Conservation (phyloP, 495 filamentous ascomycete genomes). For the Xylaria grammica region DNA sequence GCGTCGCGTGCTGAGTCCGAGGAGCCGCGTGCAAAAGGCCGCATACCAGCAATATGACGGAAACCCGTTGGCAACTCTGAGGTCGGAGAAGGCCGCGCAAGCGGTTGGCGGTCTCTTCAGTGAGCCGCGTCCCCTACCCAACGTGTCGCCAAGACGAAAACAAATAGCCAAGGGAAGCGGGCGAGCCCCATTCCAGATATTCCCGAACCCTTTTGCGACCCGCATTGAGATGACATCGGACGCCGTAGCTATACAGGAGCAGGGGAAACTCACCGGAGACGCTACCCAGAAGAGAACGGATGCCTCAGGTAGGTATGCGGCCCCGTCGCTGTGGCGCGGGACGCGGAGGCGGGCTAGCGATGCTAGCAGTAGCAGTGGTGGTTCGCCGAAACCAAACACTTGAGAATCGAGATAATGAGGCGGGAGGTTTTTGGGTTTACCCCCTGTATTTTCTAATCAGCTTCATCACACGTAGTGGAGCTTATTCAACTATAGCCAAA, state of each 20-base stretch:
- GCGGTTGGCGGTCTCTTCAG: conserved; percentile 2
- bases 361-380: too few relatives aligned
- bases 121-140: neutral
- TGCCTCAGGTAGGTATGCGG: neutral
- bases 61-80: neutral
- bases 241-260: neutral
- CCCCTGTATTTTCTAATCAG: too few relatives aligned
- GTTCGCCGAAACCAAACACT: too few relatives aligned
- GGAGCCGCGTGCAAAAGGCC: neutral
- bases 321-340: conserved; percentile 9
- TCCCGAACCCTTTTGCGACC: conserved; percentile 16
- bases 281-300: neutral
- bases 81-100: neutral
- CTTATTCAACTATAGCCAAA: too few relatives aligned
- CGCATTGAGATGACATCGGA: conserved; percentile 14
- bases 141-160: neutral
- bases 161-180: neutral
- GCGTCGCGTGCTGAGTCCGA: neutral
- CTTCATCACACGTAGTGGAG: too few relatives aligned
- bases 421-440: too few relatives aligned
- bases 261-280: neutral
- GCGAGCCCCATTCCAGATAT: neutral
- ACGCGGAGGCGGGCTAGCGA: too few relatives aligned
- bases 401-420: too few relatives aligned
- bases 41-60: conserved; percentile 2